A percentile compares a stretch with the other conserved stretches of the same genome.
These are phyloP conservation scores for Nemania bipapillata DNA, from an alignment of 2,329 filamentous ascomycete genomes.

Conservation along the genomic window DNA sequence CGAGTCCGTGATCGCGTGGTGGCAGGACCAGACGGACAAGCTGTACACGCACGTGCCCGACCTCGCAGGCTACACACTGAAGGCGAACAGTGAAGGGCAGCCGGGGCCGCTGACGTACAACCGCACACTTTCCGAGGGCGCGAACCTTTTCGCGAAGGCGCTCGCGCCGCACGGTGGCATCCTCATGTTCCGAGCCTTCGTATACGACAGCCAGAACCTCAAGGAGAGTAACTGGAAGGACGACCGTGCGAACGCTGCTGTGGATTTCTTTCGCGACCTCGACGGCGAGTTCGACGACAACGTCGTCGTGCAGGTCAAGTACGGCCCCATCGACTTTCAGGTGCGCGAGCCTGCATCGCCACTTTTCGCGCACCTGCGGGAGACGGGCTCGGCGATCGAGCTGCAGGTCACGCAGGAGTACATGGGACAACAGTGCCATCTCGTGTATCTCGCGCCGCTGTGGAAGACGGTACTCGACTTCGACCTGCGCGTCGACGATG, in stretches of 20 bases:
- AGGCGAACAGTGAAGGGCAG: constrained; percentile 78
- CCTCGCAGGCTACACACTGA: constrained; percentile 74
- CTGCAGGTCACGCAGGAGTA: constrained; percentile 76
- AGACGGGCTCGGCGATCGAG: constrained; percentile 67
- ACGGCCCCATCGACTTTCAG: constrained; percentile 79
- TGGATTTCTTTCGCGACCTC: constrained; percentile 72
- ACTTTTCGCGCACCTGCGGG: constrained; percentile 65
- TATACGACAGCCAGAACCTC: constrained; percentile 68
- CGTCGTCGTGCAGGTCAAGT: constrained; percentile 78
- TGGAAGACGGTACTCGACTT: constrained; percentile 76
- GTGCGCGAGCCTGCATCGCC: constrained; percentile 74
- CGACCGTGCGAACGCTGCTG: constrained; percentile 76
- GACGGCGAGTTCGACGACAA: constrained; percentile 76
- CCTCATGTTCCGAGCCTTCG: constrained; percentile 77
- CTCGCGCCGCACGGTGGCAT: constrained; percentile 68
- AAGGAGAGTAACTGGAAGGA: constrained; percentile 70
- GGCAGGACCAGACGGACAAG: constrained; percentile 67
- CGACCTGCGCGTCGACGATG: constrained; percentile 69
- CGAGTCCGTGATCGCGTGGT: constrained; percentile 68
- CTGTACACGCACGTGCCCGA: constrained; percentile 73
- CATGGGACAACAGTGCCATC: constrained; percentile 74
- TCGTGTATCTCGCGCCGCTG: constrained; percentile 74
- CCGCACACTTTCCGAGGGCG: constrained; percentile 73
- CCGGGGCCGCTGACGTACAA: constrained; percentile 76
- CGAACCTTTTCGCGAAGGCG: constrained; percentile 73